Evolutionary conservation across 768 basidiomycete species (phyloP), one percentile per base, ranked within the genome.

Genomic region (Psilocybe sp.): DNA sequence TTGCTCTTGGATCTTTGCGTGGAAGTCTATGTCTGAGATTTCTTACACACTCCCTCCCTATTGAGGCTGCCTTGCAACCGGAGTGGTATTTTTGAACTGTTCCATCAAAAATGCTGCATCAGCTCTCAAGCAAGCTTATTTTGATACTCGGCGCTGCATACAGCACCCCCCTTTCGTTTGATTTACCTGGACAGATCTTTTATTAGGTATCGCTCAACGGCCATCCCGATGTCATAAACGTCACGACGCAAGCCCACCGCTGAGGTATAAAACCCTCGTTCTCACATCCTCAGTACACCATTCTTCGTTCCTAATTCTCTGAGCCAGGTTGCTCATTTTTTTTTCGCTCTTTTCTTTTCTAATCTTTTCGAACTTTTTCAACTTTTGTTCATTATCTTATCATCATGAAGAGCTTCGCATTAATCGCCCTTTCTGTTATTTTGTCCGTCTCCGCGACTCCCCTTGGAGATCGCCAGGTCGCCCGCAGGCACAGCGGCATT

Each of bases 271-370:
- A 59, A 34, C 50, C 52, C 28, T 12, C 16, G 20, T 36, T 19
- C 23, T 43, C 2, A 14, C 40, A 36, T 40, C 49, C 44, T 51
- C 47, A 51, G 52, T 47, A 54, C 50, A 51, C 56, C 60, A 51
- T 59, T 54, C 41, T 56, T 56, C 54, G 46, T 57, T 57, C 23
- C 7, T 52, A 55, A 50, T 65, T 56, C 52, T 56, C 61, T 51
- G 66, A 67, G 66, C 66, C 67, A 41, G 68, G 69, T 60, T 44
- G 69, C 68, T 69, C 69, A 51, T 60, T 58, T 60, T 49, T 58
- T 65, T 46, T 57, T 55, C 54, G 51, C 46, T 47, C 44, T 20
- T 47, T 46, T 31, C 60, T 35, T 52, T 37, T 49, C 34, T 40
- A 13, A 19, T n/a, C 14, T 44, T 44, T 37, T 41, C 53, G 45